Percentiles rank a stretch among this genome's conserved stretches.
Conservation (phyloP, 345 rosid genomes). For the Melaleuca quinquenervia region DNA sequence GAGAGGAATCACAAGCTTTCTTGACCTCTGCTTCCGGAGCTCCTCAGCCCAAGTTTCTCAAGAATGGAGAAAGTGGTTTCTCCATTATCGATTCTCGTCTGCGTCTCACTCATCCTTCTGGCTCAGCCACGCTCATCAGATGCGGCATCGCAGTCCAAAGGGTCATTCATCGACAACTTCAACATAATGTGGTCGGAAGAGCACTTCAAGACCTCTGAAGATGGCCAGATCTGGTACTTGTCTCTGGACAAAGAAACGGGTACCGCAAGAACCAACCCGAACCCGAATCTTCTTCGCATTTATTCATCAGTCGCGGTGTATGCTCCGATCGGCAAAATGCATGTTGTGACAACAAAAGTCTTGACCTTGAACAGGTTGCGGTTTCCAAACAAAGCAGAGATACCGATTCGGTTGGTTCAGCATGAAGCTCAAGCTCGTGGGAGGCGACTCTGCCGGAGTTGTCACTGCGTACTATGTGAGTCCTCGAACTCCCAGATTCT, state of each 20-base stretch:
- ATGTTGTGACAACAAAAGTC: neutral
- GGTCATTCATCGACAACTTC: slow-evolving; percentile 78
- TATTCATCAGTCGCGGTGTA: neutral
- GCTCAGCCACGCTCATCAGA: neutral
- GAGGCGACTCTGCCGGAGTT: slow-evolving; percentile 95
- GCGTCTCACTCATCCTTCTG: neutral
- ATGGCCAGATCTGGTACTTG: slow-evolving; percentile 96
- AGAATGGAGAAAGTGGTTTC: neutral
- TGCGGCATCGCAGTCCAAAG: slow-evolving; percentile 13
- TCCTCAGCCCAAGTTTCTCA: neutral
- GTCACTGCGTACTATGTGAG: slow-evolving; percentile 90
- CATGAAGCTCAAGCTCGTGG: slow-evolving; percentile 92
- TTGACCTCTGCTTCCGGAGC: neutral
- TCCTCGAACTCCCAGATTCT: neutral
- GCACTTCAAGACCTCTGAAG: slow-evolving; percentile 87
- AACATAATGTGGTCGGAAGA: slow-evolving; percentile 88
- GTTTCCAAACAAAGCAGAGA: slow-evolving; percentile 84
- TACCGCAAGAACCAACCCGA: neutral
- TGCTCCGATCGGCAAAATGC: neutral
- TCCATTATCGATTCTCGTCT: neutral
- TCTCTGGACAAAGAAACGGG: slow-evolving; percentile 91
- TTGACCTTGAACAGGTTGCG: slow-evolving; percentile 48
- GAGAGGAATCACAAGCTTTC: neutral
- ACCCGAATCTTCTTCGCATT: neutral
- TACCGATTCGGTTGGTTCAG: slow-evolving; percentile 98